A percentile compares a stretch with the other conserved stretches of the same genome.
phyloP scores from a whole-genome alignment of 306 rosid species.

The Quercus mongolica region DNA sequence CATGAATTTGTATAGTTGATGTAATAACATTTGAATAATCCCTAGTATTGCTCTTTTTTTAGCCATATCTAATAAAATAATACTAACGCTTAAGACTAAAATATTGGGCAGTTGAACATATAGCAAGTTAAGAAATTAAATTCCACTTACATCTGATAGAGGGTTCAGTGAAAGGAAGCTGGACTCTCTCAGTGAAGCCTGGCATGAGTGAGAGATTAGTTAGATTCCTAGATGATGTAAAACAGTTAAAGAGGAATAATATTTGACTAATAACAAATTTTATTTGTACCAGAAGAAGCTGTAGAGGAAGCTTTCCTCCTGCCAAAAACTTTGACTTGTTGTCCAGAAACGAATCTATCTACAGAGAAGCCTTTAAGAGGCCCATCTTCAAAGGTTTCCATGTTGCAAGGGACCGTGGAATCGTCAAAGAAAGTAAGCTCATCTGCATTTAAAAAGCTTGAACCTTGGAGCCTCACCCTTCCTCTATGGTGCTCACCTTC shows the following conservation, averaged over 20 bases:
- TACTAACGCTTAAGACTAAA: too few relatives aligned
- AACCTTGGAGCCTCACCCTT: slow-evolving; percentile 57
- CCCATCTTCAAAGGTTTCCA: slow-evolving; percentile 89
- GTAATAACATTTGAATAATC: too few relatives aligned
- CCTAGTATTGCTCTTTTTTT: too few relatives aligned
- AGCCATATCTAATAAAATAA: too few relatives aligned
- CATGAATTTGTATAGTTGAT: too few relatives aligned
- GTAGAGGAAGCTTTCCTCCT: slow-evolving; percentile 71
- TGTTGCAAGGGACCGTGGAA: slow-evolving; percentile 67
- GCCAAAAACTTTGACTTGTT: slow-evolving; percentile 88
- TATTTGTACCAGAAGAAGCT: slow-evolving; percentile 41
- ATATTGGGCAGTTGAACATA: too few relatives aligned
- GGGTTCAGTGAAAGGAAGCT: slow-evolving; percentile 47
- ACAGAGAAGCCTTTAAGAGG: slow-evolving; percentile 76
- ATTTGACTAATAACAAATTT: not conserved
- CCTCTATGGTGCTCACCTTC: slow-evolving; percentile 80
- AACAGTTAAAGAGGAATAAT: slow-evolving; percentile 16
- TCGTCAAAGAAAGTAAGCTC: slow-evolving; percentile 85
- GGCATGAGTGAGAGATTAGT: slow-evolving; percentile 5
- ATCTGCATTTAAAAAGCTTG: slow-evolving; percentile 72
- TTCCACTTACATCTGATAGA: slow-evolving; percentile 55
- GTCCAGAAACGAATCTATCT: slow-evolving; percentile 83
- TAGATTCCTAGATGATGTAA: slow-evolving; percentile 18
- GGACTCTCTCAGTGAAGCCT: slow-evolving; percentile 54
- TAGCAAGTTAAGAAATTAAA: not conserved